Conservation (phyloP, 768 basidiomycete species). For the Agrocybe praecox region DNA sequence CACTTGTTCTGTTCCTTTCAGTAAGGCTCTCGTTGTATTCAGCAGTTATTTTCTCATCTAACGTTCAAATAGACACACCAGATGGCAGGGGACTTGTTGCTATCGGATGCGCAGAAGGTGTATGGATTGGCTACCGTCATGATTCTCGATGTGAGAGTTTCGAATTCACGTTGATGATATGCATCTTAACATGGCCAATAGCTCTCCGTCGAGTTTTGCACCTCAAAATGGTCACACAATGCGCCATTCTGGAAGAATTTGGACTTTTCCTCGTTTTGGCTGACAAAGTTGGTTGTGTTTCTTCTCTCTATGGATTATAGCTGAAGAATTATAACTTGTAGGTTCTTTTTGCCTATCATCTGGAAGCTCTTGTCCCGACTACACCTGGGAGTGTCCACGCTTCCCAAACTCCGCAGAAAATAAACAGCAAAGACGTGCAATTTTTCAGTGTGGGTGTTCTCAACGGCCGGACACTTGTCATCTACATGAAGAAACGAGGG, state of each 20-base stretch:
- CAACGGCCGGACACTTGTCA: conserved; percentile 83
- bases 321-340: conserved; percentile 27
- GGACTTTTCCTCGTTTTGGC: conserved; percentile 96
- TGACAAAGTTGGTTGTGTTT: conserved; percentile 69
- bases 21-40: conserved; percentile 33
- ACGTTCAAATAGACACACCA: conserved; percentile 65
- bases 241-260: conserved; percentile 94
- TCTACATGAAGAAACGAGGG: conserved; percentile 97
- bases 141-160: conserved; percentile 75
- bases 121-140: conserved; percentile 92
- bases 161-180: neutral
- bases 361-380: conserved; percentile 94
- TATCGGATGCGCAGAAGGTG: conserved; percentile 89
- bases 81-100: conserved; percentile 85
- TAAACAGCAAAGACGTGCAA: conserved; percentile 89
- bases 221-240: conserved; percentile 89
- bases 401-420: conserved; percentile 83
- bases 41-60: neutral
- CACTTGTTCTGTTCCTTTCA: conserved; percentile 94
- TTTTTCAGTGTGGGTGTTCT: conserved; percentile 95
- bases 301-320: neutral
- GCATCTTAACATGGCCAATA: conserved; percentile 37
- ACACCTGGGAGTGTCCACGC: conserved; percentile 67
- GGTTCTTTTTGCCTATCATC: conserved; percentile 91
- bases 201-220: conserved; percentile 93